Evolutionary conservation across 108 stramenopile species (phyloP), one percentile per base, ranked within the genome.

Genomic region (Skeletonema tropicum): DNA sequence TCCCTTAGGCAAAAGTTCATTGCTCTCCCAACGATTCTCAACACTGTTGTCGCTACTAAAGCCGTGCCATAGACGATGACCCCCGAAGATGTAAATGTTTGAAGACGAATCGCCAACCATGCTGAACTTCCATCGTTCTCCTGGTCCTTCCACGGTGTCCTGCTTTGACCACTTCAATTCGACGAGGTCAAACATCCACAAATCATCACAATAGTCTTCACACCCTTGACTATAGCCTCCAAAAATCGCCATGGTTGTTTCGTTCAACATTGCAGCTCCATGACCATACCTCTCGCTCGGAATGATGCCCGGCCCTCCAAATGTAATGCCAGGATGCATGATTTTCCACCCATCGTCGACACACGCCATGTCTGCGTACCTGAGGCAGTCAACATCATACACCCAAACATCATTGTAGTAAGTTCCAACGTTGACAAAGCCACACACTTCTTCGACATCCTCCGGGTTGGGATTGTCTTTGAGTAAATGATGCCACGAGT

Each of bases 21-120:
- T 85, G 64, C 67, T 72, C 29, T 64, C 29, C 90, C 90, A 95
- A 11, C 63, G 23, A 74, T 94, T 94, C 1, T 75, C 82, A 60
- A 70, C 75, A n/a, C 61, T 78, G 85, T 95, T 95, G 60, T 94
- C 92, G 11, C 32, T 42, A 25, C 83, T 66, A 57, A 92, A 92
- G 2, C 94, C 94, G 62, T 95, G 92, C 94, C 94, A 95, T 32
- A 95, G 70, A 3, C 94, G 87, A 55, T 92, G 91, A 3, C 94
- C 94, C n/a, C 94, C 94, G 70, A 93, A 95, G 41, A 94, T 36
- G 48, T 77, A 75, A 32, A 32, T 64, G 3, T 38, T 39, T 19
- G 70, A 45, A 19, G 19, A 48, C 60, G 52, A 70, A 59, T 65
- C 64, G 14, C 55, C 31, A 35, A 89, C 65, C 65, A 91, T 70